Evolutionary conservation across 2,329 filamentous ascomycete species (phyloP), one percentile per base, ranked within the genome.

Genomic region (Purpureocillium lavendulum): DNA sequence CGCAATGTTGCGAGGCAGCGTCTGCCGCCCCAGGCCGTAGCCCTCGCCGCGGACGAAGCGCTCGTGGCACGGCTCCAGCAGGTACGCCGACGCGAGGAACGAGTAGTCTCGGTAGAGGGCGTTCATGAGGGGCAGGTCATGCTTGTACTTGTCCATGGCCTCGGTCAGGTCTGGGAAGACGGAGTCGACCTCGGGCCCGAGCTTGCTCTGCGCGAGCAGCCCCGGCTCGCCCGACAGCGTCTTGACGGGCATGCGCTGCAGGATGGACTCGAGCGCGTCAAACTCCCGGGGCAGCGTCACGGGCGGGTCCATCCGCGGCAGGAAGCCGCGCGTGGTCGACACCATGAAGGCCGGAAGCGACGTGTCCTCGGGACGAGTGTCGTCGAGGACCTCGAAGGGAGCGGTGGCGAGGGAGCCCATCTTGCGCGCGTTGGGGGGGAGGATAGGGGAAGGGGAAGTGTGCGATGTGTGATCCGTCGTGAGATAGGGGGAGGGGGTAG

Each of bases 81-180:
- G 70, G 58, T 94, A 95, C 0, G 87, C 85, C 17, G 86, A 94
- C 5, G 88, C 84, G 24, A 95, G 66, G 70, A 95, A 96, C 12
- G 84, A 85, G 60, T 95, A 96, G 66, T 96, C 89, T 15, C 89
- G 75, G 61, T 95, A 95, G 35, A 94, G 66, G 28, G 88, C 88
- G 53, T 89, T 92, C 69, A 94, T 80, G 43, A 87, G 66, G 13
- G 83, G 82, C 30, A 90, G 71, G 62, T 95, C 82, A 45, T 80
- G 67, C 50, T 75, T 70, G 50, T 84, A 82, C 60, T 78, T 77
- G 53, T 92, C 82, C 41, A 95, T 73, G 49, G 77, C 71, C 5
- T 70, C 70, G 1, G 83, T 85, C 35, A 95, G 69, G 60, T 95
- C 85, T 13, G 86, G 83, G 35, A 96, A 74, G 45, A 80, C 78